Evolutionary conservation across 257 asterid genomes (phyloP).

Genomic region (Solanum rostratum): DNA sequence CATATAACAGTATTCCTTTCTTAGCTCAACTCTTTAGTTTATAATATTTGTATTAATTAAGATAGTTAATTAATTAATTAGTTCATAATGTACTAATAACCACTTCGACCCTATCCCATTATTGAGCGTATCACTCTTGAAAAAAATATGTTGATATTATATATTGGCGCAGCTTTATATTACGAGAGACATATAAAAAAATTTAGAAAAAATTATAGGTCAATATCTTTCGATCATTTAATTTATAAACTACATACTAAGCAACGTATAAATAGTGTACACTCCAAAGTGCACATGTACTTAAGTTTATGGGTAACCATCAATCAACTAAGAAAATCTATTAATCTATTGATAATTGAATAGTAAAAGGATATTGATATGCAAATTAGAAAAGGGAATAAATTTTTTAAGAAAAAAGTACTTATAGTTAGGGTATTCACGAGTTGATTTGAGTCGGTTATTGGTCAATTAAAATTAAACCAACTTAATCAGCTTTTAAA

Average conservation of each 20-base stretch:
- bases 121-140: neutral
- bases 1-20: neutral
- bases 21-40: neutral
- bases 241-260: too few relatives aligned
- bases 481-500: too few relatives aligned
- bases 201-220: too few relatives aligned
- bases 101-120: neutral
- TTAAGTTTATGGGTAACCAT: neutral
- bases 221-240: too few relatives aligned
- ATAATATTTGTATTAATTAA: neutral
- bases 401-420: too few relatives aligned
- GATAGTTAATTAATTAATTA: neutral
- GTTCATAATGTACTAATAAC: neutral
- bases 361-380: neutral
- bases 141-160: neutral
- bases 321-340: too few relatives aligned
- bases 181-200: neutral
- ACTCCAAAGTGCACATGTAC: too few relatives aligned
- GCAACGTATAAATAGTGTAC: too few relatives aligned
- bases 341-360: neutral
- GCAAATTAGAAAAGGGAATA: too few relatives aligned
- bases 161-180: neutral
- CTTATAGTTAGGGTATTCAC: too few relatives aligned
- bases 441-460: too few relatives aligned
- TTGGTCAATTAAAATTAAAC: too few relatives aligned